These are phyloP conservation scores for Phascolomyces articulosus DNA, from an alignment of 371 early-diverging fungal genomes.

Conservation along the genomic window DNA sequence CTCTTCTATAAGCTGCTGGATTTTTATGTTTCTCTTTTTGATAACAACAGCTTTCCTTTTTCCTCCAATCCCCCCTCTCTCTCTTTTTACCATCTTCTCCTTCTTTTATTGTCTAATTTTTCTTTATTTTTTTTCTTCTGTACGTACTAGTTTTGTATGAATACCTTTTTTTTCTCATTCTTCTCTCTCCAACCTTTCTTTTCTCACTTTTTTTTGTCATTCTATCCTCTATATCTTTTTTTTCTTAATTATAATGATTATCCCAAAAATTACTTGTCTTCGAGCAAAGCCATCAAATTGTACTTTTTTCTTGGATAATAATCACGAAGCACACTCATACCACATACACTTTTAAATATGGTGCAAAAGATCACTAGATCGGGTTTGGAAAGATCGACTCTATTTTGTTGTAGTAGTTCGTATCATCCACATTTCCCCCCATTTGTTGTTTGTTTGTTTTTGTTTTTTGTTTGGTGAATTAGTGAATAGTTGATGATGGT, in stretches of 20 bases:
- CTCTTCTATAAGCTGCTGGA: not conserved
- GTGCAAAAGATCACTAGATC: conserved; percentile 49
- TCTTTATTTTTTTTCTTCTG: not conserved
- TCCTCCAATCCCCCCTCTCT: not conserved
- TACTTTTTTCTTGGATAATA: conserved; percentile 54
- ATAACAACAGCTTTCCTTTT: conserved; percentile 2
- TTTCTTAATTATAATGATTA: conserved; percentile 1
- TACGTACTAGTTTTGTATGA: conserved; percentile 5
- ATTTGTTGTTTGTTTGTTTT: not conserved
- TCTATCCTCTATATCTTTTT: conserved; percentile 2
- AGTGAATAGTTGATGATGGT: not conserved
- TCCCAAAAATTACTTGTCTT: conserved; percentile 9
- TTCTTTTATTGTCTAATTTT: not conserved
- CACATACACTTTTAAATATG: conserved; percentile 61
- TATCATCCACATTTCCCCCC: not conserved
- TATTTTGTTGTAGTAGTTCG: too few species aligned
- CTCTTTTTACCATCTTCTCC: not conserved
- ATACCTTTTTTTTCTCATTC: not conserved
- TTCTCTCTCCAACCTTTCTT: not conserved
- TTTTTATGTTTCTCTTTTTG: not conserved
- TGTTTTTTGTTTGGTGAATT: not conserved
- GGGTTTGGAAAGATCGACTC: conserved; percentile 50
- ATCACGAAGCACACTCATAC: conserved; percentile 42
- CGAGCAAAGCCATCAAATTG: conserved; percentile 29
- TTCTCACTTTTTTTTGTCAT: not conserved